These are phyloP conservation scores for Salicornia ramosissima DNA, from an alignment of 148 eudicot species.

Conservation along the genomic window DNA sequence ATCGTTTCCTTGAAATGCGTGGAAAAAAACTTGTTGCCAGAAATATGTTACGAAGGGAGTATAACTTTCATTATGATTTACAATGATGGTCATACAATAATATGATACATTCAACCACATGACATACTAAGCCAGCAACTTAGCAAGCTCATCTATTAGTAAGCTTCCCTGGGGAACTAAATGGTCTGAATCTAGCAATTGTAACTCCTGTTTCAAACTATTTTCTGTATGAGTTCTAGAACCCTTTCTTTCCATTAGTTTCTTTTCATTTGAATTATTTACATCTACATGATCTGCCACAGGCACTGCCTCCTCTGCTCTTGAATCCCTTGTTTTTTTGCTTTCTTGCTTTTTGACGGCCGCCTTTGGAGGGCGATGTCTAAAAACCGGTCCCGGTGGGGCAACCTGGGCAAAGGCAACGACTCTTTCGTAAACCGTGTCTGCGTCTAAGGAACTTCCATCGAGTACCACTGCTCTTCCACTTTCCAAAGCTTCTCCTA, in stretches of 20 bases:
- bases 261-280: constrained; percentile 24
- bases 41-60: too few relatives aligned
- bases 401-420: constrained; percentile 65
- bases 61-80: too few relatives aligned
- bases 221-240: constrained; percentile 29
- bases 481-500: constrained; percentile 62
- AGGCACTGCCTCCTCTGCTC: constrained; percentile 24
- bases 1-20: too few relatives aligned
- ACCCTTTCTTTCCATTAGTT: constrained; percentile 33
- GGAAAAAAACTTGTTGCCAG: too few relatives aligned
- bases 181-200: constrained; percentile 36
- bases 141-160: constrained; percentile 86
- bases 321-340: constrained; percentile 33
- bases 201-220: constrained; percentile 37
- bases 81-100: neutral
- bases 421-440: constrained; percentile 51
- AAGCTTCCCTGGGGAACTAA: constrained; percentile 68
- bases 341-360: constrained; percentile 21
- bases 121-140: constrained; percentile 56
- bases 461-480: constrained; percentile 64
- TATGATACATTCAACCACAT: neutral
- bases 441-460: constrained; percentile 52
- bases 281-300: constrained; percentile 15
- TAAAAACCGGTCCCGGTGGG: constrained; percentile 62
- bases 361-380: constrained; percentile 32